Conservation (phyloP, 2,329 filamentous ascomycete species). For the Escovopsis weberi region DNA sequence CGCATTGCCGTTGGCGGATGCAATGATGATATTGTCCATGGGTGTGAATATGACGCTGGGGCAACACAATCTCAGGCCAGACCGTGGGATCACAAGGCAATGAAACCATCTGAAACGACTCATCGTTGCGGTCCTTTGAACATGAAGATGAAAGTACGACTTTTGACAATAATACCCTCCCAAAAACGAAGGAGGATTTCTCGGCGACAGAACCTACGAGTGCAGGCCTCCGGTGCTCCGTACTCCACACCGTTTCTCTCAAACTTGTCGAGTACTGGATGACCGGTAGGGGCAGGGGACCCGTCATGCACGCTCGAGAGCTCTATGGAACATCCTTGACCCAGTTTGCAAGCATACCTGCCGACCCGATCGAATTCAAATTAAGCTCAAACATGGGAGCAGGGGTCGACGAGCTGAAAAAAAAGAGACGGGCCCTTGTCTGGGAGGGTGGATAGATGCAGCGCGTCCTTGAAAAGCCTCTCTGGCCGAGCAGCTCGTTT, state of each 20-base stretch:
- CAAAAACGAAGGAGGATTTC: too few relatives aligned
- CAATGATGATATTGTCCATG: too few relatives aligned
- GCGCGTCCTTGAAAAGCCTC: neutral
- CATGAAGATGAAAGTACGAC: too few relatives aligned
- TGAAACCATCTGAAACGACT: neutral
- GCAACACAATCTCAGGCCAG: neutral
- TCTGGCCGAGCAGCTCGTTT: conserved; percentile 1
- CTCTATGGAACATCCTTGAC: too few relatives aligned
- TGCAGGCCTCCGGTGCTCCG: too few relatives aligned
- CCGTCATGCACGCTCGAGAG: neutral
- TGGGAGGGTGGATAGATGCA: neutral
- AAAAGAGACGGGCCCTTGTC: too few relatives aligned
- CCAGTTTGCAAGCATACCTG: neutral
- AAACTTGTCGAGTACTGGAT: too few relatives aligned
- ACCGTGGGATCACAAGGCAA: neutral
- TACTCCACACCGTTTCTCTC: too few relatives aligned
- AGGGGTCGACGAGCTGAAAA: neutral
- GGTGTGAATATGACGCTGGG: neutral
- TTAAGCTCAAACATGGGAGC: conserved; percentile 5
- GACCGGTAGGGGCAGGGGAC: too few relatives aligned
- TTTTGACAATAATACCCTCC: too few relatives aligned
- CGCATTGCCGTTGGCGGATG: too few relatives aligned
- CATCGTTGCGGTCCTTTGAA: neutral
- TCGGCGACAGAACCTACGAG: too few relatives aligned
- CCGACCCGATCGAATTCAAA: neutral